Evolutionary conservation across 1,284 basidiomycete species (phyloP).

Genomic region (Coniferiporia sulphurascens): DNA sequence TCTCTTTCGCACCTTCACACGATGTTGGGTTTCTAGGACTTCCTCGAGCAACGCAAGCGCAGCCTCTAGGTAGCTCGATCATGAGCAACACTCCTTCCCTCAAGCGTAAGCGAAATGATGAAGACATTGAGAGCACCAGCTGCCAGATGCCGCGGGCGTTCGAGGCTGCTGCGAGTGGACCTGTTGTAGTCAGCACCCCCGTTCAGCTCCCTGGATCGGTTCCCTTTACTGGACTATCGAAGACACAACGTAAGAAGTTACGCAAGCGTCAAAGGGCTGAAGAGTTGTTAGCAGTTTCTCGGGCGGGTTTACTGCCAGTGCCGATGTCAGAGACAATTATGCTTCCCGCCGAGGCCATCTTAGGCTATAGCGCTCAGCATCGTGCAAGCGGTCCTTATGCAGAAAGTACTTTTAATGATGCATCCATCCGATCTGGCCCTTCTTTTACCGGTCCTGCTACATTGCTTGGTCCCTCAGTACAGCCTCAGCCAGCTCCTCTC

Average conservation of each 20-base stretch:
- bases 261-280: neutral
- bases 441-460: neutral
- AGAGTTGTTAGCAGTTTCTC: neutral
- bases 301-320: neutral
- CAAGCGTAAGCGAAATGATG: slow-evolving; percentile 1
- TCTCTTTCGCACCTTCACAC: neutral
- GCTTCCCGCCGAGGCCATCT: neutral
- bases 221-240: neutral
- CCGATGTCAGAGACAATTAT: neutral
- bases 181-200: neutral
- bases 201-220: neutral
- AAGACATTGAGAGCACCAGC: neutral
- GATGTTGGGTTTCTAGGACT: neutral
- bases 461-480: neutral
- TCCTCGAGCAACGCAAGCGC: neutral
- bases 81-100: neutral
- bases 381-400: neutral
- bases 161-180: neutral
- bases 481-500: neutral
- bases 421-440: neutral
- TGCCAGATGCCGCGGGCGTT: neutral
- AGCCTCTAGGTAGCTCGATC: neutral
- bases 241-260: neutral
- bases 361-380: neutral
- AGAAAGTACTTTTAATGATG: neutral